These are phyloP conservation scores for Phyllosticta capitalensis DNA, from an alignment of 2,329 filamentous ascomycete species.

Conservation along the genomic window DNA sequence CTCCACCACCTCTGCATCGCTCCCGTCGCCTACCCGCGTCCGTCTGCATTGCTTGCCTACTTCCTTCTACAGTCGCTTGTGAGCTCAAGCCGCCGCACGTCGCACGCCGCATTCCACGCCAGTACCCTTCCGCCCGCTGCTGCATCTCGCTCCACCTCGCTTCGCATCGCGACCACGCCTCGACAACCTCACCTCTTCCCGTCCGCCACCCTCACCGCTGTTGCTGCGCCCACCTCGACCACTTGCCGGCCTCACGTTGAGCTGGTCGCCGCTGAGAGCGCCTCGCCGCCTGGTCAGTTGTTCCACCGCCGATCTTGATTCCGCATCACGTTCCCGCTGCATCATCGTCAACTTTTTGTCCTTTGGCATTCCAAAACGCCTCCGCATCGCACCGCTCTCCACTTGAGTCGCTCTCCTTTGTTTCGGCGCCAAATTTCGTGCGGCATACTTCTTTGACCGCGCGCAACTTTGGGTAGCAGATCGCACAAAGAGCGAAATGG, in stretches of 20 bases:
- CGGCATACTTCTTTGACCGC: conserved; percentile 7
- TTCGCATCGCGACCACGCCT: neutral
- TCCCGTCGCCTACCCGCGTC: neutral
- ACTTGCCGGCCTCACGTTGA: neutral
- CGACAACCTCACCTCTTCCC: neutral
- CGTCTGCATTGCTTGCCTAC: neutral
- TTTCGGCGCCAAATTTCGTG: conserved; percentile 4
- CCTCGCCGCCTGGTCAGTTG: neutral
- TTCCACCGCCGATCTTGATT: conserved; percentile 5
- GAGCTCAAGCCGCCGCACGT: neutral
- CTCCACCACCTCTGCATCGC: neutral
- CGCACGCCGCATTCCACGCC: neutral
- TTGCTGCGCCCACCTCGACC: too few relatives aligned
- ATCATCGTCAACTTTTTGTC: neutral
- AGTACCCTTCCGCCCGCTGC: neutral
- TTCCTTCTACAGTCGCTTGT: neutral
- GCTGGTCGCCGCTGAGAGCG: neutral
- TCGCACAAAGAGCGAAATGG: conserved; percentile 19
- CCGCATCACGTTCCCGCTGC: conserved; percentile 1
- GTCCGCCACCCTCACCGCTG: neutral
- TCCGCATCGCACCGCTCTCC: neutral
- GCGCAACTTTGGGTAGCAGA: neutral
- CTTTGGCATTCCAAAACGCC: neutral
- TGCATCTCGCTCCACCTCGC: neutral
- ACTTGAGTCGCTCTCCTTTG: conserved; percentile 5